Conservation (phyloP, 2,329 filamentous ascomycete species). For the Phymatotrichopsis omnivora region DNA sequence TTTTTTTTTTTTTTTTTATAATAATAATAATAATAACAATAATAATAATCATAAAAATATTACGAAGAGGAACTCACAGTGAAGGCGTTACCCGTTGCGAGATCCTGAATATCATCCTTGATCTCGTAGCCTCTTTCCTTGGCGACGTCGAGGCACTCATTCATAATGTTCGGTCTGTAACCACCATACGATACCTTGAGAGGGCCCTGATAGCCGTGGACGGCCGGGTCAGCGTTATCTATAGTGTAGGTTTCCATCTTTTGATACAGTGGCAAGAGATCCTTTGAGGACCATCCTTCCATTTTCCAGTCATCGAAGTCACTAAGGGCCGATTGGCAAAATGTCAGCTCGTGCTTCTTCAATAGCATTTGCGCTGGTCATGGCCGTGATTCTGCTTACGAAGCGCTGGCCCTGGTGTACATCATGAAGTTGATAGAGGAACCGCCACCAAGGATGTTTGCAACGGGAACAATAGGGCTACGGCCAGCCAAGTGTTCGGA, state of each 20-base stretch:
- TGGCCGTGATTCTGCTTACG: constrained; percentile 31
- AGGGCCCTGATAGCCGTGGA: constrained; percentile 28
- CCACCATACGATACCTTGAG: constrained; percentile 42
- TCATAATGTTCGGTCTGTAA: constrained; percentile 35
- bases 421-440: constrained; percentile 52
- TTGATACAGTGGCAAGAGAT: constrained; percentile 45
- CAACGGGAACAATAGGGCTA: constrained; percentile 37
- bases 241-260: constrained; percentile 35
- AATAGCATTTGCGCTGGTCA: constrained; percentile 39
- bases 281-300: constrained; percentile 44
- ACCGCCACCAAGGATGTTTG: constrained; percentile 51
- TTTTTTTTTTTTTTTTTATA: constrained; percentile 8
- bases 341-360: constrained; percentile 40
- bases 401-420: constrained; percentile 34
- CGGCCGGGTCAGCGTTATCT: constrained; percentile 16
- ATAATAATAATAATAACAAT: neutral
- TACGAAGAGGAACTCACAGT: constrained; percentile 27
- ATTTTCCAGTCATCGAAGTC: constrained; percentile 47
- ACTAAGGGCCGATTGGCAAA: no score
- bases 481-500: constrained; percentile 41
- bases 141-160: constrained; percentile 44
- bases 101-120: constrained; percentile 45
- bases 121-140: constrained; percentile 43
- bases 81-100: constrained; percentile 38
- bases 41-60: no score